Evolutionary conservation across 2,329 filamentous ascomycete genomes (phyloP).

Genomic region (Daldinia sp.): DNA sequence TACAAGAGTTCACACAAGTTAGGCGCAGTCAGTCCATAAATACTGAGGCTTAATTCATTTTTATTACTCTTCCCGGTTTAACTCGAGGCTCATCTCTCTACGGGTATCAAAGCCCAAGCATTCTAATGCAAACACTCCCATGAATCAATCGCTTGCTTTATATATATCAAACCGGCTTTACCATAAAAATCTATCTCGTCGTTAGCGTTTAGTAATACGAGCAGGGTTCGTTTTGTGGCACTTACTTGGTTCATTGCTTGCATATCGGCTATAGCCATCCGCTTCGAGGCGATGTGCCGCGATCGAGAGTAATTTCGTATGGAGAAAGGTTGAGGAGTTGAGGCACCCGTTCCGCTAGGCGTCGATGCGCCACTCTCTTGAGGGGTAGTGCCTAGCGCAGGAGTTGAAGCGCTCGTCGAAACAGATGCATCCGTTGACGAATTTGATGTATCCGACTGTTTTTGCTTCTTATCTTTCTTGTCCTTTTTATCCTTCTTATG

Average conservation of each 20-base stretch:
- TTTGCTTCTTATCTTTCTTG: constrained; percentile 56
- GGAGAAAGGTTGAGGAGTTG: constrained; percentile 58
- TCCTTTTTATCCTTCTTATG: constrained; percentile 48
- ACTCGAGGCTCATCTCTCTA: constrained; percentile 27
- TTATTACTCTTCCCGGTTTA: background rate
- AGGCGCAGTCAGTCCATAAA: background rate
- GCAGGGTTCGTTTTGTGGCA: background rate
- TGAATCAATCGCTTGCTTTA: constrained; percentile 11
- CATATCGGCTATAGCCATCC: constrained; percentile 80
- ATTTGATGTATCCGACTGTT: constrained; percentile 50
- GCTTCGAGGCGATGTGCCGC: constrained; percentile 88
- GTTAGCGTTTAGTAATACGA: constrained; percentile 31
- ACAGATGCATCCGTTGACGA: constrained; percentile 41
- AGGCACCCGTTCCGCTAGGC: constrained; percentile 54
- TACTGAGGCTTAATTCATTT: background rate
- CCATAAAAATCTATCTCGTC: constrained; percentile 45
- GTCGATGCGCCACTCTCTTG: constrained; percentile 50
- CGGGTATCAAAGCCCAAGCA: constrained; percentile 40
- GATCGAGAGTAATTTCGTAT: constrained; percentile 78
- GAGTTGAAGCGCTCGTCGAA: constrained; percentile 34
- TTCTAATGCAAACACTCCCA: constrained; percentile 13
- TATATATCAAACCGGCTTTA: constrained; percentile 44
- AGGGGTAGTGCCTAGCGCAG: constrained; percentile 40
- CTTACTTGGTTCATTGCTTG: constrained; percentile 85
- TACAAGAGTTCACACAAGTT: background rate